phyloP scores from a whole-genome alignment of 2,329 filamentous ascomycete genomes.

The Diplodia mutila region DNA sequence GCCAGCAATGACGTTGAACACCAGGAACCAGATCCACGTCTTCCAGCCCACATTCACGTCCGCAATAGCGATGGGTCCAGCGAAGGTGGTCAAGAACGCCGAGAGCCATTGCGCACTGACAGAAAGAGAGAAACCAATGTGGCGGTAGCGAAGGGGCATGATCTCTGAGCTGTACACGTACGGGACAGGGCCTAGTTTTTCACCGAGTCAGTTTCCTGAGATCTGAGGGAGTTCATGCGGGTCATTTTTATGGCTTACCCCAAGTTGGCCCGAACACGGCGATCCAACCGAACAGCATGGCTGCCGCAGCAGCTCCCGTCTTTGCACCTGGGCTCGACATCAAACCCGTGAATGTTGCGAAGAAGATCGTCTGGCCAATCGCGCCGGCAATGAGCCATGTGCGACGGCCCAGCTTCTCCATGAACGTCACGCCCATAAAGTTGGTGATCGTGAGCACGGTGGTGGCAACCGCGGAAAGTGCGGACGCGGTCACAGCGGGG shows the following conservation, averaged over 20 bases:
- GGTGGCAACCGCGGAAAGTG: conserved; percentile 33
- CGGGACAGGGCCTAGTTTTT: conserved; percentile 24
- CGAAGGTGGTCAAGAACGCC: conserved; percentile 43
- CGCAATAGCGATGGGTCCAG: conserved; percentile 40
- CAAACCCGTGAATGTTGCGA: conserved; percentile 36
- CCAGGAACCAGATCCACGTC: conserved; percentile 40
- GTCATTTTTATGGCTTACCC: conserved; percentile 26
- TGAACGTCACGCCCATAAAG: conserved; percentile 33
- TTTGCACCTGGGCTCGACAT: conserved; percentile 28
- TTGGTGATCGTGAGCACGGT: conserved; percentile 35
- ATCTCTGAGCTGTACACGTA: conserved; percentile 42
- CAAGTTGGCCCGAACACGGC: conserved; percentile 39
- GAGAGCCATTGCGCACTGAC: conserved; percentile 41
- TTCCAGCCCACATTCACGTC: conserved; percentile 38
- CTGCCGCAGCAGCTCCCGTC: conserved; percentile 34
- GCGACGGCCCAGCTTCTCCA: conserved; percentile 36
- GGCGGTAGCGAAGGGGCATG: conserved; percentile 42
- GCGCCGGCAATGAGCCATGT: conserved; percentile 31
- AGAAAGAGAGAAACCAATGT: conserved; percentile 39
- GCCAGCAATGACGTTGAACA: conserved; percentile 40
- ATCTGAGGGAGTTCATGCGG: background rate
- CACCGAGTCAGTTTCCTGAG: conserved; percentile 4
- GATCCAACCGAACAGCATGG: conserved; percentile 40
- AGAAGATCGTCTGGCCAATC: conserved; percentile 34
- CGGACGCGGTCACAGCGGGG: conserved; percentile 31